Evolutionary conservation across 2,329 filamentous ascomycete species (phyloP).

Genomic region (Exophiala spinifera): DNA sequence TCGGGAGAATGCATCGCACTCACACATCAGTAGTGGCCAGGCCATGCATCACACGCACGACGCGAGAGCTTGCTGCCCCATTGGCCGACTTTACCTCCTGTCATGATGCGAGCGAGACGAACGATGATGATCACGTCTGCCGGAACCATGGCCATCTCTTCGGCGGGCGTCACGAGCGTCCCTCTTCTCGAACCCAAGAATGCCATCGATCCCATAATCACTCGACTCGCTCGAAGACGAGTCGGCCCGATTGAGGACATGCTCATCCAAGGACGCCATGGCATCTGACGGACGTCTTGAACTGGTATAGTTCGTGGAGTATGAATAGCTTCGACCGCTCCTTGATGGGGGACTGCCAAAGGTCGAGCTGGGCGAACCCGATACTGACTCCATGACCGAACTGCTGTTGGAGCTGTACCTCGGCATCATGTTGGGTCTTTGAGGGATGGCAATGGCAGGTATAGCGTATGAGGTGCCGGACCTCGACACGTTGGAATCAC

Average conservation of each 20-base stretch:
- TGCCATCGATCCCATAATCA: conserved; percentile 16
- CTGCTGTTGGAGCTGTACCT: conserved; percentile 14
- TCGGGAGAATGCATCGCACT: conserved; percentile 5
- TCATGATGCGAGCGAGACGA: neutral
- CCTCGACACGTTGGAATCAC: conserved; percentile 3
- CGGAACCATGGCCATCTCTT: neutral
- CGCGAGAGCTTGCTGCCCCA: neutral
- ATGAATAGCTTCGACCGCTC: conserved; percentile 3
- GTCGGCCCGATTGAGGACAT: conserved; percentile 12
- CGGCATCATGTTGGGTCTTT: conserved; percentile 7
- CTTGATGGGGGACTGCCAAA: conserved; percentile 7
- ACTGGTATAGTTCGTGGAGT: conserved; percentile 1
- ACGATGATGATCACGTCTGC: neutral
- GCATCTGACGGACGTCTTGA: conserved; percentile 19
- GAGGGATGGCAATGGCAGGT: conserved; percentile 7
- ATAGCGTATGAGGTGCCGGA: neutral
- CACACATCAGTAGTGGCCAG: neutral
- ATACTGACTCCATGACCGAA: conserved; percentile 10
- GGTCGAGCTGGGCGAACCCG: conserved; percentile 3
- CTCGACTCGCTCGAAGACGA: conserved; percentile 15
- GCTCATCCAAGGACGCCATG: conserved; percentile 7
- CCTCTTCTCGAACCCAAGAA: conserved; percentile 4
- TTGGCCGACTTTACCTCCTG: neutral
- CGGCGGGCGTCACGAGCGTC: neutral
- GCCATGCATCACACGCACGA: neutral